A percentile compares a stretch with the other conserved stretches of the same genome.
Conservation (phyloP, 805 yeast genomes). For the Yarrowia divulgata region DNA sequence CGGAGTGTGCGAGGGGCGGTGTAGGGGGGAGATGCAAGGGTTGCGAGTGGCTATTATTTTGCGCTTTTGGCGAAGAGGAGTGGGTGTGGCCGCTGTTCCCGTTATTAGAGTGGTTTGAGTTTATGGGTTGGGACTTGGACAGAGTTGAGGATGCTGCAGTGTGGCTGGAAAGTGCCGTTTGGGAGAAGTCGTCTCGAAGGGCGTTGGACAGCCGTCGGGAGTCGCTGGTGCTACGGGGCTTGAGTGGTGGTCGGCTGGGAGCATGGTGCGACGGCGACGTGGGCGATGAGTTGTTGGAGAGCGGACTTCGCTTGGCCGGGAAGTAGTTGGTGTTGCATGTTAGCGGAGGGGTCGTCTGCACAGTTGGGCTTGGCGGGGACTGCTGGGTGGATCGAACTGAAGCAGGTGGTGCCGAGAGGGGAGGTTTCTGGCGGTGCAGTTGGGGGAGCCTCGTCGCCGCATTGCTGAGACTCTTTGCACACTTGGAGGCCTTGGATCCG, state of each 20-base stretch:
- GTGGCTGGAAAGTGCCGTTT: slow-evolving; percentile 36
- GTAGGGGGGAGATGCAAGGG: slow-evolving; percentile 32
- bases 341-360: slow-evolving; percentile 20
- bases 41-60: background rate
- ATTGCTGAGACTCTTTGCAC: slow-evolving; percentile 4
- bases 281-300: slow-evolving; percentile 17
- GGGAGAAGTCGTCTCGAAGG: slow-evolving; percentile 20
- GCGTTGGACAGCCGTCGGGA: slow-evolving; percentile 26
- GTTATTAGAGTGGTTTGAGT: slow-evolving; percentile 21
- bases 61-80: slow-evolving; percentile 7
- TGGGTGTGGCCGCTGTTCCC: background rate
- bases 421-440: background rate
- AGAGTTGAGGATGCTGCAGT: slow-evolving; percentile 22
- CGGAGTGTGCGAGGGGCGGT: slow-evolving; percentile 27
- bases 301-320: slow-evolving; percentile 14
- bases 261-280: slow-evolving; percentile 6
- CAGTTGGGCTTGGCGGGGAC: slow-evolving; percentile 10
- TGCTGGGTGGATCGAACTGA: slow-evolving; percentile 4
- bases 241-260: slow-evolving; percentile 10
- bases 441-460: slow-evolving; percentile 3
- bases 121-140: slow-evolving; percentile 35
- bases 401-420: background rate
- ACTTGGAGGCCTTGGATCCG: slow-evolving; percentile 20
- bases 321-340: slow-evolving; percentile 30
- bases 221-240: slow-evolving; percentile 13